Percentiles rank a stretch among this genome's conserved stretches.
Conservation (phyloP, 2,329 filamentous ascomycete genomes). For the Colletotrichum horii region DNA sequence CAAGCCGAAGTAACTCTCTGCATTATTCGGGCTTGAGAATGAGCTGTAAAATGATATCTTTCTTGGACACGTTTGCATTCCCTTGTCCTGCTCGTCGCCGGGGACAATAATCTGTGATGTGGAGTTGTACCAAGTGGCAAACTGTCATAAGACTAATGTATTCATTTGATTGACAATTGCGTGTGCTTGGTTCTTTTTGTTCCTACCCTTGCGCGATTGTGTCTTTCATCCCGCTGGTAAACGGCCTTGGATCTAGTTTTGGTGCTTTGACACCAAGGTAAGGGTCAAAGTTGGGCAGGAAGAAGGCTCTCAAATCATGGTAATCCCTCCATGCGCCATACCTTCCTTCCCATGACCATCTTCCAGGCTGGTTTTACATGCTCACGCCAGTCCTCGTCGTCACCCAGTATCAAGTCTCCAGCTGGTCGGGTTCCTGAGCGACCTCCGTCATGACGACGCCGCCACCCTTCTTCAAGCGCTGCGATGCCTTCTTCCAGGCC, state of each 20-base stretch:
- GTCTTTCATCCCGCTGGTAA: not conserved
- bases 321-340: not conserved
- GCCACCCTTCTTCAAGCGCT: not conserved
- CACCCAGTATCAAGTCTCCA: not conserved
- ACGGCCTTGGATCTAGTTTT: not conserved
- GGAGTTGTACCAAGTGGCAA: not conserved
- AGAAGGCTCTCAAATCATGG: not conserved
- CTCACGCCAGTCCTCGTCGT: not conserved
- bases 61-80: not conserved
- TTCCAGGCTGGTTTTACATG: not conserved
- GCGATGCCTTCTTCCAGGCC: not conserved
- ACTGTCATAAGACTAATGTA: not conserved
- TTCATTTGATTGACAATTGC: not conserved
- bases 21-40: conserved; percentile 6
- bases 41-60: conserved; percentile 10
- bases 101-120: not conserved
- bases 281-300: not conserved
- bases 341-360: not conserved
- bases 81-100: not conserved
- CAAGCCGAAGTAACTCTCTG: not conserved
- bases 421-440: not conserved
- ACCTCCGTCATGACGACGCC: not conserved
- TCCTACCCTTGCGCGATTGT: not conserved
- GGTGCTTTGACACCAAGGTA: not conserved
- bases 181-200: not conserved